Percentiles rank a stretch among this genome's conserved stretches.
Conservation (phyloP, 192 early-diverging fungal genomes). For the Neocallimastix lanati region DNA sequence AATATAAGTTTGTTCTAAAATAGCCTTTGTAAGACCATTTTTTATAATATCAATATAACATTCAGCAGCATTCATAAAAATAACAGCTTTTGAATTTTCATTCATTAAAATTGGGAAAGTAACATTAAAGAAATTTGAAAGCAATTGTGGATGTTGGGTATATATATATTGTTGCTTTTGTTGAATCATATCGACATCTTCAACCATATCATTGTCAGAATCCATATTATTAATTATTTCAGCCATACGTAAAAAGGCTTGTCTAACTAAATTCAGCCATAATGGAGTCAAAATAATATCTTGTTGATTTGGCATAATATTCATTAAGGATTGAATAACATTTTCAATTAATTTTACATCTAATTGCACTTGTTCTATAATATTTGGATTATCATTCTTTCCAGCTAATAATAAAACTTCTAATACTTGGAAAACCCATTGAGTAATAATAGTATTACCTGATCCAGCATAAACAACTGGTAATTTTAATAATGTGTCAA, state of each 20-base stretch:
- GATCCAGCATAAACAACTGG: constrained; percentile 40
- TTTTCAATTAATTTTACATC: background rate
- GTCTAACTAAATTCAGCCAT: constrained; percentile 65
- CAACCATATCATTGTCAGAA: constrained; percentile 1
- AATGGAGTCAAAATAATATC: constrained; percentile 63
- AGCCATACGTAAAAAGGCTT: constrained; percentile 52
- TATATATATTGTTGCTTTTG: constrained; percentile 7
- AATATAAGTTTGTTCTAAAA: constrained; percentile 37
- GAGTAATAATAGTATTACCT: constrained; percentile 56
- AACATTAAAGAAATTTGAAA: constrained; percentile 33
- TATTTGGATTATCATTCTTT: constrained; percentile 11
- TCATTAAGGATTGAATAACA: constrained; percentile 34
- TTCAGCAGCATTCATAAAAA: constrained; percentile 37
- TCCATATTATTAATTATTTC: constrained; percentile 12
- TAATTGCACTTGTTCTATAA: constrained; percentile 7
- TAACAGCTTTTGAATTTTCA: constrained; percentile 28
- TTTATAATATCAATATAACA: constrained; percentile 48
- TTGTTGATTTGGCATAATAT: constrained; percentile 65
- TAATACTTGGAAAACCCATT: constrained; percentile 57
- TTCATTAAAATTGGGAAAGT: constrained; percentile 48
- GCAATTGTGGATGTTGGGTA: constrained; percentile 17
- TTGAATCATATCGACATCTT: constrained; percentile 2
- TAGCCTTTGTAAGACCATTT: constrained; percentile 56
- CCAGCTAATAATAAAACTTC: constrained; percentile 34
- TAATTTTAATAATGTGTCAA: constrained; percentile 58